A percentile compares a stretch with the other conserved stretches of the same genome.
phyloP scores from a whole-genome alignment of 345 rosid genomes.

The Eutrema heterophyllum region DNA sequence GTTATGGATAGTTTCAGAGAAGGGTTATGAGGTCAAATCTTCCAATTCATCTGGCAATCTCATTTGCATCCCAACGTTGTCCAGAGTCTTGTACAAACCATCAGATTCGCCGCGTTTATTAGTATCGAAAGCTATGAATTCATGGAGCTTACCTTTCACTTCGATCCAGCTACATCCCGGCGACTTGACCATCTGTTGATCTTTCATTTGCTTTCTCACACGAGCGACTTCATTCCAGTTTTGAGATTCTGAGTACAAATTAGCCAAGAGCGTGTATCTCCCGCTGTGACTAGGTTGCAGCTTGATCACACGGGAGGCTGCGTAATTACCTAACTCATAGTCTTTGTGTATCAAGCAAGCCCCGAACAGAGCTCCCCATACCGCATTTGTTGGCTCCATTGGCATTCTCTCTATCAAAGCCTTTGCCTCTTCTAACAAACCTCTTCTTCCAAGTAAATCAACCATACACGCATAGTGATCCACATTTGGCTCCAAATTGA shows the following conservation, averaged over 20 bases:
- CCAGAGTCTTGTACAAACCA: slow-evolving; percentile 19
- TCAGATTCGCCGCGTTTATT: background rate
- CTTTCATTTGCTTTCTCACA: slow-evolving; percentile 46
- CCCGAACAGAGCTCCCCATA: slow-evolving; percentile 31
- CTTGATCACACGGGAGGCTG: slow-evolving; percentile 46
- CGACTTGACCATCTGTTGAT: slow-evolving; percentile 38
- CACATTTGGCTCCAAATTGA: slow-evolving; percentile 6
- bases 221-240: slow-evolving; percentile 50
- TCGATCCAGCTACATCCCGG: slow-evolving; percentile 61
- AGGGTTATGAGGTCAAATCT: slow-evolving; percentile 4
- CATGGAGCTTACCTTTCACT: slow-evolving; percentile 21
- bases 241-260: slow-evolving; percentile 47
- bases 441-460: slow-evolving; percentile 35
- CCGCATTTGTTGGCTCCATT: slow-evolving; percentile 27
- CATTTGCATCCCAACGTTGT: slow-evolving; percentile 4
- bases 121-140: slow-evolving; percentile 1
- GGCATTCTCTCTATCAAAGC: slow-evolving; percentile 26
- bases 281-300: slow-evolving; percentile 50
- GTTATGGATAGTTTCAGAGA: slow-evolving; percentile 31
- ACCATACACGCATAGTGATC: slow-evolving; percentile 27
- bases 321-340: slow-evolving; percentile 30
- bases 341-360: slow-evolving; percentile 19
- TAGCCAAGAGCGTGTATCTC: slow-evolving; percentile 44
- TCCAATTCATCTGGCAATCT: background rate
- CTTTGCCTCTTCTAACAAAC: slow-evolving; percentile 30